phyloP scores from a whole-genome alignment of 2,329 filamentous ascomycete genomes.

The Tolypocladium cylindrosporum region DNA sequence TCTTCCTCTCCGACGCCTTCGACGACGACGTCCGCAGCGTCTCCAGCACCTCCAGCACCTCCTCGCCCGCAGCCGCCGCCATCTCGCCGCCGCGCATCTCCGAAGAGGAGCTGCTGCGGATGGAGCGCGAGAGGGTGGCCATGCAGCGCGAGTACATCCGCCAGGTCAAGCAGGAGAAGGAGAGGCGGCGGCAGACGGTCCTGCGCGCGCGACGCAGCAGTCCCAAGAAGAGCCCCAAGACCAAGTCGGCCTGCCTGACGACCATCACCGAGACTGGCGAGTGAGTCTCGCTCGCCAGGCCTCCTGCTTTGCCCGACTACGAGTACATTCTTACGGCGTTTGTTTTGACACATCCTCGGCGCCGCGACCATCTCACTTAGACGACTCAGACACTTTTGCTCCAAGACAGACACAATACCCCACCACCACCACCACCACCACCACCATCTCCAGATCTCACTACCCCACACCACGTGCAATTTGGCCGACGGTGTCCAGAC shows the following conservation, averaged over 20 bases:
- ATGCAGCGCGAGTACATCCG: conserved; percentile 43
- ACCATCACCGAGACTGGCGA: conserved; percentile 39
- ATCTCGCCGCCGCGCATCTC: conserved; percentile 25
- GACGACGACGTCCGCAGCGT: conserved; percentile 40
- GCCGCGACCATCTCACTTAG: not conserved
- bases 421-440: not conserved
- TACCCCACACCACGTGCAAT: not conserved
- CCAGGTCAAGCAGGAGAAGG: conserved; percentile 43
- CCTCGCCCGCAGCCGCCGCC: conserved; percentile 17
- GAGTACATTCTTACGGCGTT: not conserved
- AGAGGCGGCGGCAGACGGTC: conserved; percentile 34
- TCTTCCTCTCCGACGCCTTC: conserved; percentile 41
- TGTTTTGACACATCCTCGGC: not conserved
- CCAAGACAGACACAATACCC: no score
- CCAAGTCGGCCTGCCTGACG: conserved; percentile 38
- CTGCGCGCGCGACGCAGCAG: conserved; percentile 22
- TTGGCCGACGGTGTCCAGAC: not conserved
- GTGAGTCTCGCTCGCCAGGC: not conserved
- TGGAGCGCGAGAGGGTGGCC: conserved; percentile 39
- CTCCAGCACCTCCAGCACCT: conserved; percentile 33
- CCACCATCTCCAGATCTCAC: not conserved
- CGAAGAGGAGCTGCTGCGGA: conserved; percentile 38
- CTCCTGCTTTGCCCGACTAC: not conserved
- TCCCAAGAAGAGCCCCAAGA: conserved; percentile 40
- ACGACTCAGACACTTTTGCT: not conserved